Base-by-base conservation (phyloP, 2,329 filamentous ascomycete genomes). In the Myotisia sp. region DNA sequence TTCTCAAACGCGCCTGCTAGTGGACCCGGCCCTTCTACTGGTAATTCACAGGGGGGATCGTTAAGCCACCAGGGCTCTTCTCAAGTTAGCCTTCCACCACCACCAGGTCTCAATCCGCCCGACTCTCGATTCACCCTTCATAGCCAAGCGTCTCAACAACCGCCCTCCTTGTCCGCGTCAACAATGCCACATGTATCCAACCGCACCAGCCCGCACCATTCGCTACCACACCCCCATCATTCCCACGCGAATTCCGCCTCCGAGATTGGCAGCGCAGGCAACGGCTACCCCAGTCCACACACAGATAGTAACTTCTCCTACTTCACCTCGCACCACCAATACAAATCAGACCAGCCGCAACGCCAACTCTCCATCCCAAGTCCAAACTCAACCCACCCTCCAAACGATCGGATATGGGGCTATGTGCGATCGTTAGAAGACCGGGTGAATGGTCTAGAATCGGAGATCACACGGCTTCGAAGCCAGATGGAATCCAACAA, bases 81-180 rank as follows among this genome's bases (percentile, higher is more conserved):
- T 4, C 37, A 42, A 23, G 20, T 36, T 19, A 29, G 26, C 13
- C 38, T 57, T 18, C 53, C 53, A 13, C 52, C 50, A 16, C 47
- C 54, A 9, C 48, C 49, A 24, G 46, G 43, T 16, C 35, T 57
- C 7, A 54, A 49, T 29, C 50, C 52, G 21, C 48, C 53, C 6
- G 54, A 57, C 39, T 33, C 52, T n/a, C 49, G 54, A 21, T 56
- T 45, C 36, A 53, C 53, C n/a, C 41, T 55, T 14, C 50, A 53
- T 26, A 54, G 50, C 36, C 53, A 54, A 45, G 44, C 41, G 10
- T 45, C 46, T 4, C 24, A 20, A 6, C 33, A 35, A 28, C 14
- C 28, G 16, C n/a, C n/a, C n/a, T n/a, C n/a, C n/a, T n/a, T n/a
- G n/a, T 32, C 29, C 5, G 3, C 29, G 5, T 32, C 29, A 32